Evolutionary conservation across 495 filamentous ascomycete genomes (phyloP), one percentile per base, ranked within the genome.

Genomic region (Penicillium bovifimosum): DNA sequence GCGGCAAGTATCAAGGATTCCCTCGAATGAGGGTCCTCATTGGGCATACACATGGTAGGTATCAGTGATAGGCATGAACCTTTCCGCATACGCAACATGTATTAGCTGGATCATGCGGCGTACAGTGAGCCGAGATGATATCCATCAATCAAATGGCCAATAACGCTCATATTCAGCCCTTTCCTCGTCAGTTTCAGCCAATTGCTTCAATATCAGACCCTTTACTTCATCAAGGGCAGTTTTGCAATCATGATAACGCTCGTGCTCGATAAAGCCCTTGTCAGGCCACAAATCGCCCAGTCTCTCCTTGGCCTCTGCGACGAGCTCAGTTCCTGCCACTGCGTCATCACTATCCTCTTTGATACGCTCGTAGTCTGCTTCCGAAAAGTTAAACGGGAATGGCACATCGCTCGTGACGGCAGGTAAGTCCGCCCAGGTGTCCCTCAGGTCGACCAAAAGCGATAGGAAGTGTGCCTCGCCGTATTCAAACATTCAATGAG

Each of bases 391-490:
- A 36, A 69, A 62, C 11, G 65, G 65, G 53, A 69, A 69, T 47
- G 61, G 64, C 9, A 18, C 27, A 16, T 63, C 44, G 39, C 53
- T 52, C 17, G 31, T 58, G 2, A 65, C 43, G 54, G 54, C 59
- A 46, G 63, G 63, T 49, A 67, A 55, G 13, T 63, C 58, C 39
- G 54, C 16, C 62, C 65, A 72, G 18, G 56, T 63, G 24, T 65
- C 58, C 41, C 68, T 57, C 50, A 70, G 49, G 51, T 70, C 62
- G 34, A 60, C 61, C 16, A 67, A 27, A 50, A 63, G 62, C 7
- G 63, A 67, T 54, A 60, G 66, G 47, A 66, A 71, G 31, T 66
- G 63, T 34, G 66, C 61, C 53, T 71, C 66, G 43, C 66, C 64
- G 50, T 69, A 69, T 50, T 69, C 60, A 8, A 69, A 69, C 55